Conservation (phyloP, 179 eudicot genomes). For the Nepenthes alata region DNA sequence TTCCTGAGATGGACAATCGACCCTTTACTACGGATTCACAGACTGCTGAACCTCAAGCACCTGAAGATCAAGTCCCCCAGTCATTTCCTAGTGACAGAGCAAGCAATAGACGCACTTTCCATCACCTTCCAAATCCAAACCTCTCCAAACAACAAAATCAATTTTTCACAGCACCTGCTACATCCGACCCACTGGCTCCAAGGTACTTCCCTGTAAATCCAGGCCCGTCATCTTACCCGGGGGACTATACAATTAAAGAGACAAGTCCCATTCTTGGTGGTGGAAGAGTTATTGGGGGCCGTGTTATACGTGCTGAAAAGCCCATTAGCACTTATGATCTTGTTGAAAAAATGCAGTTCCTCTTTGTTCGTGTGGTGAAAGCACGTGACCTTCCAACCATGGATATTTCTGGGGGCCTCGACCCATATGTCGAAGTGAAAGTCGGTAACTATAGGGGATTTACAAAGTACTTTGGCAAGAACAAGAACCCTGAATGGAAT, state of each 20-base stretch:
- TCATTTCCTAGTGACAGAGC: slow-evolving; percentile 17
- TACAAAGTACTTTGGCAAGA: slow-evolving; percentile 51
- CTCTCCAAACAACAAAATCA: slow-evolving; percentile 12
- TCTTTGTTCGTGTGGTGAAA: slow-evolving; percentile 70
- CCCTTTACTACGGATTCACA: slow-evolving; percentile 8
- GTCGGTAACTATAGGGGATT: slow-evolving; percentile 80
- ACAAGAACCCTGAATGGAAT: slow-evolving; percentile 69
- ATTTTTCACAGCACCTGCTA: slow-evolving; percentile 15
- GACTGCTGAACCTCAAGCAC: slow-evolving; percentile 13
- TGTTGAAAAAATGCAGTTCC: slow-evolving; percentile 71
- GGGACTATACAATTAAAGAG: slow-evolving; percentile 50
- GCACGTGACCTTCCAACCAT: slow-evolving; percentile 61
- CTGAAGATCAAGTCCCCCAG: slow-evolving; percentile 6
- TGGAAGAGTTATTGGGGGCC: slow-evolving; percentile 61
- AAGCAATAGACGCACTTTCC: slow-evolving; percentile 30
- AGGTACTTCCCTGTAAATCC: slow-evolving; percentile 20
- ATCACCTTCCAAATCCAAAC: slow-evolving; percentile 36
- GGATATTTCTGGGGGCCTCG: slow-evolving; percentile 73
- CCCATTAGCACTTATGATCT: slow-evolving; percentile 60
- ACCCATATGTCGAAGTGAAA: slow-evolving; percentile 76
- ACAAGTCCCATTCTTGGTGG: slow-evolving; percentile 73
- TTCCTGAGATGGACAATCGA: slow-evolving; percentile 29
- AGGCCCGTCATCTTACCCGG: slow-evolving; percentile 29
- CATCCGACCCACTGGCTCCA: slow-evolving; percentile 26
- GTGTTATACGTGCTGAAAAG: slow-evolving; percentile 40